phyloP scores from a whole-genome alignment of 331 rosid species.

The Saraca asoca region DNA sequence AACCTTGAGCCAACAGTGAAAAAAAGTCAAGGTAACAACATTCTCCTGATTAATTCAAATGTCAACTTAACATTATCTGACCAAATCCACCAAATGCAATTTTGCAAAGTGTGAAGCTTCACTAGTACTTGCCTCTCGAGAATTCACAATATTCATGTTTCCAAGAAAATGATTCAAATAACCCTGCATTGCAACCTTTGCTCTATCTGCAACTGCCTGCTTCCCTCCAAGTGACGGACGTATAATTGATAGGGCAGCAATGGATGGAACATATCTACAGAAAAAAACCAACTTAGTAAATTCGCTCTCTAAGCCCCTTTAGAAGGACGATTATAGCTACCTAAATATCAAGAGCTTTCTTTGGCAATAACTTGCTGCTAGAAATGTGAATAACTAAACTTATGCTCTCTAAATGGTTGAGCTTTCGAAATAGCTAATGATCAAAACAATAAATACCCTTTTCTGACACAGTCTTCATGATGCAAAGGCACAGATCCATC shows the following conservation, averaged over 20 bases:
- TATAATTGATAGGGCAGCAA: constrained; percentile 79
- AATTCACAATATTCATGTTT: constrained; percentile 80
- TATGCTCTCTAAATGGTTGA: constrained; percentile 17
- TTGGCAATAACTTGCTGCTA: constrained; percentile 13
- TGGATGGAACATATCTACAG: constrained; percentile 78
- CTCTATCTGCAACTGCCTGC: constrained; percentile 68
- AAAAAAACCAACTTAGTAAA: constrained; percentile 28
- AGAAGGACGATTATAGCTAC: constrained; percentile 19
- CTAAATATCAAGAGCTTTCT: constrained; percentile 14
- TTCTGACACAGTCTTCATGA: constrained; percentile 61
- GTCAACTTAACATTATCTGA: constrained; percentile 18
- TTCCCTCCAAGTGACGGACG: constrained; percentile 82
- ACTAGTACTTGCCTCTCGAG: constrained; percentile 66
- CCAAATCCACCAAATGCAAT: constrained; percentile 22
- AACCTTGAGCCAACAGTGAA: constrained; percentile 7
- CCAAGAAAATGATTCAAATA: constrained; percentile 83
- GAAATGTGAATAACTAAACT: constrained; percentile 9
- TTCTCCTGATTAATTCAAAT: constrained; percentile 19
- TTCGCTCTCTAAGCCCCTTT: constrained; percentile 12
- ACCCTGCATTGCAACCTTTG: constrained; percentile 83
- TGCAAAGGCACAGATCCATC: constrained; percentile 72
- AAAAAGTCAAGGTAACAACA: not conserved
- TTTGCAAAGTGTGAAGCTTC: constrained; percentile 12
- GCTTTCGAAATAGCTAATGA: constrained; percentile 14
- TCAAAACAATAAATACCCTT: constrained; percentile 44